Evolutionary conservation across 108 stramenopile species (phyloP).

Genomic region (Cyclotella kingstonii): DNA sequence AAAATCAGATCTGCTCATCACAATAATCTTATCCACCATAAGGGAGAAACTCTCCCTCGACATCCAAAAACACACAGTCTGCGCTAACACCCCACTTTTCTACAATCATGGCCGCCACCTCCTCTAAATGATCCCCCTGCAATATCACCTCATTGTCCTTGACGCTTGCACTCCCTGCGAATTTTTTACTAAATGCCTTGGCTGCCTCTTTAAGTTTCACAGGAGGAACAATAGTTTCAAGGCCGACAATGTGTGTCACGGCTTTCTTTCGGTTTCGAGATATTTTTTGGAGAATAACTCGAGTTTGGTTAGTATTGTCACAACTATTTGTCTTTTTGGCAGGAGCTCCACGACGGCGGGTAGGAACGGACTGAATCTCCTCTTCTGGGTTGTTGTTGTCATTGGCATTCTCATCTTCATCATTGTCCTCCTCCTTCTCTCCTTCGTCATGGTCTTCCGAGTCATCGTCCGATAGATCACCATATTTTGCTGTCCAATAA

Average conservation of each 20-base stretch:
- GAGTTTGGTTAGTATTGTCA: too few species aligned
- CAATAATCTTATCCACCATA: slow-evolving; percentile 6
- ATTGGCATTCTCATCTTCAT: slow-evolving; percentile 27
- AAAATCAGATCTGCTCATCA: too few species aligned
- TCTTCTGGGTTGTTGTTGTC: slow-evolving; percentile 46
- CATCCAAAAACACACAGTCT: slow-evolving; percentile 70
- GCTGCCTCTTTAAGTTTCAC: slow-evolving; percentile 93
- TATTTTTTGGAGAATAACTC: slow-evolving; percentile 81
- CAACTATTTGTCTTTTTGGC: slow-evolving; percentile 65
- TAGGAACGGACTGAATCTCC: slow-evolving; percentile 63
- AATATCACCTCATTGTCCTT: slow-evolving; percentile 96
- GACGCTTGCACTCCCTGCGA: slow-evolving; percentile 90
- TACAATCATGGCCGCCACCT: slow-evolving; percentile 90
- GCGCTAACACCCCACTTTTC: slow-evolving; percentile 74
- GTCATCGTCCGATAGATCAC: slow-evolving; percentile 57
- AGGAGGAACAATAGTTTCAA: slow-evolving; percentile 89
- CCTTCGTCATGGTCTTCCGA: slow-evolving; percentile 48
- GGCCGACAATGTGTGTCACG: slow-evolving; percentile 86
- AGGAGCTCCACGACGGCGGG: slow-evolving; percentile 76
- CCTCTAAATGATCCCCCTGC: slow-evolving; percentile 95
- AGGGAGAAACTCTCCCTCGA: slow-evolving; percentile 78
- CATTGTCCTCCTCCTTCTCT: slow-evolving; percentile 41
- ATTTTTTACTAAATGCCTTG: slow-evolving; percentile 89
- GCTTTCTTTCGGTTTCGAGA: slow-evolving; percentile 82
- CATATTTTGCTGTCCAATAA: slow-evolving; percentile 53